Evolutionary conservation across 2,329 filamentous ascomycete species (phyloP).

Genomic region (Ascomycota sp.): DNA sequence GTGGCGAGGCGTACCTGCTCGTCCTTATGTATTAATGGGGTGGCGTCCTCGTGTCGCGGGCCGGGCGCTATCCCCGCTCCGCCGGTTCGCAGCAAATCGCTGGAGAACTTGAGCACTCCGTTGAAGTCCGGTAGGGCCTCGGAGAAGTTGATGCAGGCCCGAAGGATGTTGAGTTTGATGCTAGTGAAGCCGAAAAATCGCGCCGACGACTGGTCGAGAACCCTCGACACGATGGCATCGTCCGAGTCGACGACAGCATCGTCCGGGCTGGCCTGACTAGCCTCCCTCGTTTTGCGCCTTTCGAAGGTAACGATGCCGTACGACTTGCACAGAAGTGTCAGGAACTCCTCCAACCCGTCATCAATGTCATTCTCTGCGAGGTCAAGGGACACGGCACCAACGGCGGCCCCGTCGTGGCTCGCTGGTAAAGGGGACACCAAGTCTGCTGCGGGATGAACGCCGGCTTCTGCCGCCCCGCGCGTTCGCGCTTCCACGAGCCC

Average conservation of each 20-base stretch:
- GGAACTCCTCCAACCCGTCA: conserved; percentile 41
- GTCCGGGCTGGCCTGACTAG: conserved; percentile 3
- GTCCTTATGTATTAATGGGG: conserved; percentile 52
- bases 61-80: conserved; percentile 63
- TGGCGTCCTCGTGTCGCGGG: conserved; percentile 44
- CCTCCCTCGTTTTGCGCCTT: conserved; percentile 8
- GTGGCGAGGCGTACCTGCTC: conserved; percentile 72
- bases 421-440: conserved; percentile 53
- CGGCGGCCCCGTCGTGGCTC: conserved; percentile 25
- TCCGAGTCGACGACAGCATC: conserved; percentile 29
- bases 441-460: conserved; percentile 82
- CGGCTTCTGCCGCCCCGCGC: conserved; percentile 83
- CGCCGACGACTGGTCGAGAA: conserved; percentile 34
- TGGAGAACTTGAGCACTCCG: conserved; percentile 74
- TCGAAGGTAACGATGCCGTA: conserved; percentile 42
- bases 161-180: conserved; percentile 70
- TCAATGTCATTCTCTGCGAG: conserved; percentile 45
- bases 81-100: conserved; percentile 62
- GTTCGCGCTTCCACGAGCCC: conserved; percentile 82
- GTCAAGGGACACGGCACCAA: conserved; percentile 35
- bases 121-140: conserved; percentile 84
- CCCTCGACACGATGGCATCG: conserved; percentile 31
- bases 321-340: conserved; percentile 38
- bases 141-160: conserved; percentile 80
- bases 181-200: conserved; percentile 57